Evolutionary conservation across 176 grass and related monocot species (phyloP).

Genomic region (Dactylis glomerata): DNA sequence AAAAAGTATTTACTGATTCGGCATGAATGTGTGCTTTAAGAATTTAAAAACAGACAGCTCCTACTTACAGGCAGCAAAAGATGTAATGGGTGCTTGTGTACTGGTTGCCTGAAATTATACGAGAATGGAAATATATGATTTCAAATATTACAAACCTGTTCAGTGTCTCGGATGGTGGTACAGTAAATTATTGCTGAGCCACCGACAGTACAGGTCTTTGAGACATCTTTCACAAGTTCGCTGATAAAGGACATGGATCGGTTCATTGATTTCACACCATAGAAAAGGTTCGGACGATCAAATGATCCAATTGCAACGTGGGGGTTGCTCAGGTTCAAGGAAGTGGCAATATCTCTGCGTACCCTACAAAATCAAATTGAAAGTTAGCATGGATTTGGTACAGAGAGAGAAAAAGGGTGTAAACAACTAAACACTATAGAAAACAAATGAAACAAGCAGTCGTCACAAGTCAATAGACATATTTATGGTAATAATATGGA

Average conservation of each 20-base stretch:
- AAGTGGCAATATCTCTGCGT: slow-evolving; percentile 71
- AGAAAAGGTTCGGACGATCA: slow-evolving; percentile 89
- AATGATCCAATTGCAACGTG: slow-evolving; percentile 73
- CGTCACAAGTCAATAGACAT: background rate
- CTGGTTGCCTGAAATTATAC: background rate
- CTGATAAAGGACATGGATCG: slow-evolving; percentile 55
- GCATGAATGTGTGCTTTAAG: background rate
- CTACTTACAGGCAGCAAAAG: background rate
- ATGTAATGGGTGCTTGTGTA: background rate
- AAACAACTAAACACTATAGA: slow-evolving; percentile 4
- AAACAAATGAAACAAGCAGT: background rate
- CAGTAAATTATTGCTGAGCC: slow-evolving; percentile 94
- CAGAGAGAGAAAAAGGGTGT: background rate
- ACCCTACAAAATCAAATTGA: slow-evolving; percentile 52
- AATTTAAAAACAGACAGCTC: background rate
- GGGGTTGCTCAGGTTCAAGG: slow-evolving; percentile 60
- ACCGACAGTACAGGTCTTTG: slow-evolving; percentile 46
- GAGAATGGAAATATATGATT: slow-evolving; percentile 11
- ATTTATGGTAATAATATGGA: background rate
- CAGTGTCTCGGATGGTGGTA: slow-evolving; percentile 77
- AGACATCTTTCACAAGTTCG: slow-evolving; percentile 86
- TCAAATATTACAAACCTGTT: slow-evolving; percentile 65
- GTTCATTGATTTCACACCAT: slow-evolving; percentile 67
- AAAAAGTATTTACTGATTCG: background rate
- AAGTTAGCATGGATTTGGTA: background rate